phyloP scores from a whole-genome alignment of 2,329 filamentous ascomycete species.

The Phialophora macrospora region DNA sequence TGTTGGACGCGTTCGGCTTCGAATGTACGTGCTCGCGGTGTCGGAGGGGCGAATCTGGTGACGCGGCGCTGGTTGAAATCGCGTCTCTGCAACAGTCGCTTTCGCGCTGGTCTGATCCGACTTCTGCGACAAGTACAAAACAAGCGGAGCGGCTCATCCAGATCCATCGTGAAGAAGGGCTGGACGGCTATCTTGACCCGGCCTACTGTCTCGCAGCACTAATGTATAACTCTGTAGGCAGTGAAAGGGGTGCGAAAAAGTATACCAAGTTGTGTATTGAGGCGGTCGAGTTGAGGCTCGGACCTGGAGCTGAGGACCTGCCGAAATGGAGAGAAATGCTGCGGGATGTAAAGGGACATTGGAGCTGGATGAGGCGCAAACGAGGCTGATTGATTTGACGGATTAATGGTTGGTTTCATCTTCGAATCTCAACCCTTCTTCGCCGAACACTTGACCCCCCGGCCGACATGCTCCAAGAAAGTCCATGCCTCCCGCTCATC shows the following conservation, averaged over 20 bases:
- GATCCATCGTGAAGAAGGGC: conserved; percentile 16
- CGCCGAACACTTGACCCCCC: conserved; percentile 16
- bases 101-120: conserved; percentile 19
- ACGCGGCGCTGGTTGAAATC: conserved; percentile 22
- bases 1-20: conserved; percentile 27
- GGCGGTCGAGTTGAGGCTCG: conserved; percentile 25
- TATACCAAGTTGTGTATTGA: conserved; percentile 27
- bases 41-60: conserved; percentile 12
- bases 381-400: neutral
- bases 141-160: conserved; percentile 26
- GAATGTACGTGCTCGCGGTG: conserved; percentile 30
- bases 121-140: conserved; percentile 14
- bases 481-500: conserved; percentile 25
- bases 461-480: conserved; percentile 31
- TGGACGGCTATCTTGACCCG: conserved; percentile 28
- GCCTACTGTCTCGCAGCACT: conserved; percentile 32
- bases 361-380: conserved; percentile 33
- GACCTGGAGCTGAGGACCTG: conserved; percentile 17
- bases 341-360: conserved; percentile 21
- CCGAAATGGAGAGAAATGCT: conserved; percentile 26
- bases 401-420: neutral
- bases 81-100: conserved; percentile 19
- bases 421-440: conserved; percentile 2
- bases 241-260: conserved; percentile 22
- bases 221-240: conserved; percentile 29